Conservation (phyloP, 129 eudicot species). For the Escallonia rubra region DNA sequence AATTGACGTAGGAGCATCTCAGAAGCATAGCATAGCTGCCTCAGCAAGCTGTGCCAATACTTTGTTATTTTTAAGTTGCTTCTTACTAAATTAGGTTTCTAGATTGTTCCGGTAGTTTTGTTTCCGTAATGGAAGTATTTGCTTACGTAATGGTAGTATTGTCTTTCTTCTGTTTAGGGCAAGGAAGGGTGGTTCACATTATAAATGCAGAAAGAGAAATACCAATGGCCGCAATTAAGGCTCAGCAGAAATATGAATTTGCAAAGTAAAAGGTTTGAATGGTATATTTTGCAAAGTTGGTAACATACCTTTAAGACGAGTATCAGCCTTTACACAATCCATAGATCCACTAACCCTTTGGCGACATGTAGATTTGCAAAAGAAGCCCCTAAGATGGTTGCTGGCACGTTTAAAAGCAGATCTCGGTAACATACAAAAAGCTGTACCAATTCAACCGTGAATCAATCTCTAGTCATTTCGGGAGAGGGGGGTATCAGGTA, state of each 20-base stretch:
- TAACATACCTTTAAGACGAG: constrained; percentile 50
- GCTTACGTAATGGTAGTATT: too few relatives aligned
- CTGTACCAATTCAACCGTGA: constrained; percentile 12
- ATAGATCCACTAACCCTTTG: constrained; percentile 57
- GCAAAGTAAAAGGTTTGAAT: neutral
- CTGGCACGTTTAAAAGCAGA: constrained; percentile 14
- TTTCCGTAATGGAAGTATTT: too few relatives aligned
- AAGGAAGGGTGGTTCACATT: neutral
- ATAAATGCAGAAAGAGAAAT: neutral
- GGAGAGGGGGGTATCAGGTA: neutral
- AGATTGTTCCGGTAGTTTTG: too few relatives aligned
- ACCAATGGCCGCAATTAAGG: neutral
- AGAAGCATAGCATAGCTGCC: too few relatives aligned
- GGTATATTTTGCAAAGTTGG: neutral
- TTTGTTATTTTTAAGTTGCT: too few relatives aligned
- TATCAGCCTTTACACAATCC: constrained; percentile 50
- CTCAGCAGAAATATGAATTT: neutral
- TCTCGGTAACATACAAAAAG: constrained; percentile 20
- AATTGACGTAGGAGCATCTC: too few relatives aligned
- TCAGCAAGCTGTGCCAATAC: too few relatives aligned
- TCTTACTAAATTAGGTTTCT: too few relatives aligned
- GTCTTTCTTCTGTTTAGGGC: neutral
- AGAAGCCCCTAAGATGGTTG: constrained; percentile 20
- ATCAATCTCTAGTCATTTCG: neutral
- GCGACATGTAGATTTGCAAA: constrained; percentile 53